Conservation (phyloP, 495 filamentous ascomycete genomes). For the Evernia prunastri region DNA sequence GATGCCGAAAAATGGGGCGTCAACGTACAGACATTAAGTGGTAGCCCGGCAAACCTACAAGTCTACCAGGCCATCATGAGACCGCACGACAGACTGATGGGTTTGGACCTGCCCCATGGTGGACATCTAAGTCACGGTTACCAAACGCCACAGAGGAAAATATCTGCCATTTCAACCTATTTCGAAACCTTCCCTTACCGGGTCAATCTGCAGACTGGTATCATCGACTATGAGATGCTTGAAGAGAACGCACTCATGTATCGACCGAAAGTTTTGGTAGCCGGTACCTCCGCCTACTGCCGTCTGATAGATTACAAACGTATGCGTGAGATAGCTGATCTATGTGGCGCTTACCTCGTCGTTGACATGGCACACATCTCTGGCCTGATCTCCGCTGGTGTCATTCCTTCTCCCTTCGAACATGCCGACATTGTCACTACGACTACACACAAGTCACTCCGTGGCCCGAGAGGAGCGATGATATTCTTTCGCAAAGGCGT, state of each 20-base stretch:
- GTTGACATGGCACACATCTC: constrained; percentile 99
- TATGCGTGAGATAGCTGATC: constrained; percentile 95
- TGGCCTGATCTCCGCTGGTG: constrained; percentile 84
- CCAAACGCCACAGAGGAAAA: constrained; percentile 88
- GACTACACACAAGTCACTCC: constrained; percentile 98
- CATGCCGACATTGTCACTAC: constrained; percentile 97
- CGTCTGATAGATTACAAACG: constrained; percentile 93
- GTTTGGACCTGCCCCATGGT: constrained; percentile 93
- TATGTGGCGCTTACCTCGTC: constrained; percentile 87
- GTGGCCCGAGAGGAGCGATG: constrained; percentile 98
- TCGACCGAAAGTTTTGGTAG: constrained; percentile 91
- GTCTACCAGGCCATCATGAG: constrained; percentile 97
- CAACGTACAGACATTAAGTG: constrained; percentile 90
- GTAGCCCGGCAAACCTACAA: constrained; percentile 89
- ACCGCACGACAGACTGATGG: constrained; percentile 94
- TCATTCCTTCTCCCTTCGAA: constrained; percentile 90
- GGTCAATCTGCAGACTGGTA: constrained; percentile 82
- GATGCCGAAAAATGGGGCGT: constrained; percentile 92
- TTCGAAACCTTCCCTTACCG: constrained; percentile 94
- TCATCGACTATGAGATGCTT: constrained; percentile 94
- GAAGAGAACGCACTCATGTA: constrained; percentile 91
- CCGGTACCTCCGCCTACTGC: constrained; percentile 98
- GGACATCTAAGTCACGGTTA: constrained; percentile 98
- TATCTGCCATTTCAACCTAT: constrained; percentile 89
- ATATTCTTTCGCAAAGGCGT: constrained; percentile 99